Percentiles rank a stretch among this genome's conserved stretches.
phyloP scores from a whole-genome alignment of 2,329 filamentous ascomycete species.

The Leptographium radiaticola region DNA sequence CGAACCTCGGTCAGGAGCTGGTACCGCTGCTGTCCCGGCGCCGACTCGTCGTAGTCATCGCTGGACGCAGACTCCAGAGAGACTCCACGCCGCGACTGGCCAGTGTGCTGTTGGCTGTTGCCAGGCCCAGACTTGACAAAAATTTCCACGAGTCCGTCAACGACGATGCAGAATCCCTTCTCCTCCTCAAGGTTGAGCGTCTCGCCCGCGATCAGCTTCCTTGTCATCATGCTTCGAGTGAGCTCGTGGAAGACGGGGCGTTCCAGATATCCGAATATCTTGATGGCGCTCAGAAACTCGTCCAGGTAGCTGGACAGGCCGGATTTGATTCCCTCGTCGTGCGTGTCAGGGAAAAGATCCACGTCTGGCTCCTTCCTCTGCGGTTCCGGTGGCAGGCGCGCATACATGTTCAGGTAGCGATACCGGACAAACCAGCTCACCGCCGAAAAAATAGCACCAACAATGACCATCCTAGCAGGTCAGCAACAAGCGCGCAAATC shows the following conservation, averaged over 20 bases:
- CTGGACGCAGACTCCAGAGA: constrained; percentile 33
- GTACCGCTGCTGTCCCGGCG: constrained; percentile 67
- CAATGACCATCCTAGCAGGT: constrained; percentile 53
- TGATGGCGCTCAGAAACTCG: constrained; percentile 96
- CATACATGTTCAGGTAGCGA: constrained; percentile 94
- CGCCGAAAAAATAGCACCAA: constrained; percentile 65
- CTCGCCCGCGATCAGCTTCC: constrained; percentile 90
- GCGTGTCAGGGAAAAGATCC: constrained; percentile 86
- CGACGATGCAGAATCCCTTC: constrained; percentile 94
- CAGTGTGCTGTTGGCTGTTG: neutral
- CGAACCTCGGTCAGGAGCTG: constrained; percentile 94
- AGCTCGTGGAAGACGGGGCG: constrained; percentile 95
- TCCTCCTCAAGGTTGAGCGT: constrained; percentile 93
- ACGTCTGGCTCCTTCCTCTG: constrained; percentile 92
- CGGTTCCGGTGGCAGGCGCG: constrained; percentile 81
- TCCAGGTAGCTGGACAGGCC: constrained; percentile 93
- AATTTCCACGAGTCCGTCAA: constrained; percentile 91
- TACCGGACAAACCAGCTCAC: constrained; percentile 91
- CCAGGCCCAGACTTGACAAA: constrained; percentile 70
- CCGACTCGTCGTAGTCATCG: constrained; percentile 30
- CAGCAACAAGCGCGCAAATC: neutral
- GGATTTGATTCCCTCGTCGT: constrained; percentile 79
- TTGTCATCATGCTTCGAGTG: constrained; percentile 94
- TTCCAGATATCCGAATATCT: constrained; percentile 95
- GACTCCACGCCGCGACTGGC: constrained; percentile 24